Base-by-base conservation (phyloP, 2,329 filamentous ascomycete species). In the Nothophoma quercina region DNA sequence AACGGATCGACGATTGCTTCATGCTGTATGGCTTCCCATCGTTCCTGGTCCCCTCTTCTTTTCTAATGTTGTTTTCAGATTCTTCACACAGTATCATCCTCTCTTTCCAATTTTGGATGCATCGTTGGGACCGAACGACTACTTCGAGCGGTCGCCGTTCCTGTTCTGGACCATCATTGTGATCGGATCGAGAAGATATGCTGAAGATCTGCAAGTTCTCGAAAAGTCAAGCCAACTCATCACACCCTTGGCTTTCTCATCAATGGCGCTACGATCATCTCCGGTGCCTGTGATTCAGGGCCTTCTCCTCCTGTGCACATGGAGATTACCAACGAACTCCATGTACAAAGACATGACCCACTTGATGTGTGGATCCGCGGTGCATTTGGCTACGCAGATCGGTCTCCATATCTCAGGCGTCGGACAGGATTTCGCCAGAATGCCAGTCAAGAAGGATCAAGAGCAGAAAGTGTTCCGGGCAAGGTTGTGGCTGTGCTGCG, bases 321-420 rank as follows among this genome's bases (percentile, higher is more conserved):
- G 75, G 75, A 69, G 74, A 3, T 56, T 77, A 22, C 75, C 75
- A 7, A 72, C 75, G 9, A 75, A 74, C 35, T 76, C 72, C 23
- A 75, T 74, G 68, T 74, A 73, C 58, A 74, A 74, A 33, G 74
- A 76, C 38, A 71, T 72, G 53, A 73, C 70, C n/a, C 69, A 72
- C 50, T 65, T 75, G 13, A 64, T 77, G 41, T 74, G 70, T 55
- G 75, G 75, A 15, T 74, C 74, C 13, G 74, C 75, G 25, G 63
- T 76, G 3, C 73, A 77, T 51, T 57, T 77, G 10, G 75, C 75
- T 15, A 76, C 74, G 12, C 74, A 76, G 49, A 75, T 75, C 39
- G 75, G 75, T 4, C 61, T 77, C 6, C 74, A 77, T 46, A 69
- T 77, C 15, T 62, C 67, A 7, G 72, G 73, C 8, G 66, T 73